Conservation (phyloP, 2,329 filamentous ascomycete species). For the Xylaria sp. region DNA sequence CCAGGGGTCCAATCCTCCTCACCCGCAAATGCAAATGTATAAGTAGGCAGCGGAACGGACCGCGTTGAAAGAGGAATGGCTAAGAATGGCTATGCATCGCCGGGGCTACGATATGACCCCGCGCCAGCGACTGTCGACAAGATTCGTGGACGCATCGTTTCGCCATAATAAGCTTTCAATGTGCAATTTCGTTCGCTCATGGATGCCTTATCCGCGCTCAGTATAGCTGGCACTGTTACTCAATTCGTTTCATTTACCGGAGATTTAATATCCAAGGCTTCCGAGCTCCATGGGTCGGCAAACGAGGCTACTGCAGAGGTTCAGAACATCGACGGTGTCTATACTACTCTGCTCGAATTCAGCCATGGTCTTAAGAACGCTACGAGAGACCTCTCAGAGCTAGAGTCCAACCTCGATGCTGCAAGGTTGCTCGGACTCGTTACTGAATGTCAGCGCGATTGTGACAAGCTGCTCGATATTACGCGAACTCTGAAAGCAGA, state of each 20-base stretch:
- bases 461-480: constrained; percentile 20
- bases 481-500: constrained; percentile 22
- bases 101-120: constrained; percentile 17
- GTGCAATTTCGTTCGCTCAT: constrained; percentile 19
- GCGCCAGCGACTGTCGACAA: constrained; percentile 1
- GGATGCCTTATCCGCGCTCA: constrained; percentile 28
- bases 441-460: constrained; percentile 23
- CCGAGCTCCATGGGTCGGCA: constrained; percentile 21
- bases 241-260: constrained; percentile 28
- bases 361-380: constrained; percentile 22
- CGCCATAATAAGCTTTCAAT: constrained; percentile 5
- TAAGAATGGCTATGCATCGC: constrained; percentile 9
- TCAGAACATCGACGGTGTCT: constrained; percentile 22
- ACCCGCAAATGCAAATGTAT: not conserved
- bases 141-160: not conserved
- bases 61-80: constrained; percentile 3
- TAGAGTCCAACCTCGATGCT: not conserved
- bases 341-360: constrained; percentile 20
- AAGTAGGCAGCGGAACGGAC: constrained; percentile 15
- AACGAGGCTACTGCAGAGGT: constrained; percentile 20
- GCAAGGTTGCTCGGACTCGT: constrained; percentile 22
- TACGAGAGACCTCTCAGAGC: constrained; percentile 17
- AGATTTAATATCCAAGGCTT: constrained; percentile 17
- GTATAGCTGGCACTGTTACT: constrained; percentile 24
- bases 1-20: constrained; percentile 12